Conservation (phyloP, 2,329 filamentous ascomycete genomes). For the Penicillium occitanis region DNA sequence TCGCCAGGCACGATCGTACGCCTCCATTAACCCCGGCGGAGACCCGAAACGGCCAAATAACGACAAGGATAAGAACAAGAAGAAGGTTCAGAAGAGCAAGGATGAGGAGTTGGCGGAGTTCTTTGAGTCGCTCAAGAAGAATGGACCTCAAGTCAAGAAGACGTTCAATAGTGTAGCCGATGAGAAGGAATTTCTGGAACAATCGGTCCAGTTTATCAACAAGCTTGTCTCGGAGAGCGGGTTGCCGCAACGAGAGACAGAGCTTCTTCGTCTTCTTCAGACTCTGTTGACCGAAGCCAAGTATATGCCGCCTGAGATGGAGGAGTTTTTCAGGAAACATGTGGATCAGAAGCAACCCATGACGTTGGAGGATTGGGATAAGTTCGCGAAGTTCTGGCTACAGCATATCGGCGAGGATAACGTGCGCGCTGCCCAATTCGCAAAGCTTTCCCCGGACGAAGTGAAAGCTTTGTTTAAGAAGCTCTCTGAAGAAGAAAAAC, state of each 20-base stretch:
- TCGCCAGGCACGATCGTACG: conserved; percentile 41
- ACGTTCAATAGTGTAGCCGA: conserved; percentile 50
- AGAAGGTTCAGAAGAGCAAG: conserved; percentile 15
- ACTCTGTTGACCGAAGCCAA: conserved; percentile 1
- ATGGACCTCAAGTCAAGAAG: conserved; percentile 30
- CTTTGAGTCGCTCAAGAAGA: conserved; percentile 9
- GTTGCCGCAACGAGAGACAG: conserved; percentile 5
- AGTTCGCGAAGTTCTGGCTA: conserved; percentile 15
- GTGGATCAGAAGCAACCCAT: conserved; percentile 12
- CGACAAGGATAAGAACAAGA: conserved; percentile 26
- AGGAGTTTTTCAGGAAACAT: conserved; percentile 20
- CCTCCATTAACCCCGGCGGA: conserved; percentile 43
- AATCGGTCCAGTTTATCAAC: conserved; percentile 12
- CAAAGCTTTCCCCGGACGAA: conserved; percentile 15
- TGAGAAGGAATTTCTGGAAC: conserved; percentile 34
- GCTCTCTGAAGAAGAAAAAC: conserved; percentile 10
- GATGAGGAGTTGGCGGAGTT: conserved; percentile 14
- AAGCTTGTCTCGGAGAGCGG: neutral
- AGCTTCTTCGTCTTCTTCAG: conserved; percentile 11
- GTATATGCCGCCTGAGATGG: conserved; percentile 19
- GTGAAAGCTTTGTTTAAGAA: conserved; percentile 7
- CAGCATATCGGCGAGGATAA: conserved; percentile 13
- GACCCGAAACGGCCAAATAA: conserved; percentile 47
- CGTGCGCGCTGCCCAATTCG: neutral
- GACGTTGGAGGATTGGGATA: conserved; percentile 14